These are phyloP conservation scores for Cordyceps sp. DNA, from an alignment of 2,329 filamentous ascomycete species.

Conservation along the genomic window DNA sequence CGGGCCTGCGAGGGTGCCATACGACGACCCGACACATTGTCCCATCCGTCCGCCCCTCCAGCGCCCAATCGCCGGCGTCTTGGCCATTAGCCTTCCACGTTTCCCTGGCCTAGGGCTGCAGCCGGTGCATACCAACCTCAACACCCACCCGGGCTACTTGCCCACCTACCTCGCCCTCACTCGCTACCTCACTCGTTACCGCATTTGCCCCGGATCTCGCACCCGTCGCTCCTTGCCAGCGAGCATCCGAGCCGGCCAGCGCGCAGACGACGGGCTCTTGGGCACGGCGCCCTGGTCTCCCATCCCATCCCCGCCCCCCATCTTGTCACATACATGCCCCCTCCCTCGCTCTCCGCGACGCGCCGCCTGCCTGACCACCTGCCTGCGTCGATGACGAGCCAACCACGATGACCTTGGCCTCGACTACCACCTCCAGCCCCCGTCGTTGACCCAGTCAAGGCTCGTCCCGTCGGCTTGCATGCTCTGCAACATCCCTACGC, in stretches of 20 bases:
- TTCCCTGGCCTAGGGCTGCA: constrained; percentile 2
- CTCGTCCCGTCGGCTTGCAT: constrained; percentile 17
- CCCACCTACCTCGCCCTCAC: no score
- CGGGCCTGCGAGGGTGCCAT: constrained; percentile 4
- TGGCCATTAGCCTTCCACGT: constrained; percentile 2
- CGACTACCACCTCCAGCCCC: constrained; percentile 7
- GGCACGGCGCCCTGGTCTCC: constrained; percentile 1
- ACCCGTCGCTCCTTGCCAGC: background rate
- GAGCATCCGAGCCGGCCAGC: no score
- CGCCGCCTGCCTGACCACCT: no score
- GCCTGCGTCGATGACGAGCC: constrained; percentile 15
- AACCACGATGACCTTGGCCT: constrained; percentile 17
- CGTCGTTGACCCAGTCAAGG: constrained; percentile 13
- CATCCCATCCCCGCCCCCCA: constrained; percentile 2
- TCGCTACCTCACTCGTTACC: no score
- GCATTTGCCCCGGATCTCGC: constrained; percentile 1
- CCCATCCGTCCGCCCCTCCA: constrained; percentile 4
- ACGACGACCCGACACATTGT: constrained; percentile 3
- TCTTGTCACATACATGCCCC: no score
- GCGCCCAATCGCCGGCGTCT: constrained; percentile 2
- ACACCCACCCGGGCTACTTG: constrained; percentile 1
- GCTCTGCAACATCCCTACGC: constrained; percentile 11
- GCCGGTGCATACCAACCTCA: background rate
- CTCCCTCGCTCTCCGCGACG: no score
- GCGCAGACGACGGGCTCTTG: background rate